Conservation (phyloP, 1,284 basidiomycete species). For the Marasmius tenuissimus region DNA sequence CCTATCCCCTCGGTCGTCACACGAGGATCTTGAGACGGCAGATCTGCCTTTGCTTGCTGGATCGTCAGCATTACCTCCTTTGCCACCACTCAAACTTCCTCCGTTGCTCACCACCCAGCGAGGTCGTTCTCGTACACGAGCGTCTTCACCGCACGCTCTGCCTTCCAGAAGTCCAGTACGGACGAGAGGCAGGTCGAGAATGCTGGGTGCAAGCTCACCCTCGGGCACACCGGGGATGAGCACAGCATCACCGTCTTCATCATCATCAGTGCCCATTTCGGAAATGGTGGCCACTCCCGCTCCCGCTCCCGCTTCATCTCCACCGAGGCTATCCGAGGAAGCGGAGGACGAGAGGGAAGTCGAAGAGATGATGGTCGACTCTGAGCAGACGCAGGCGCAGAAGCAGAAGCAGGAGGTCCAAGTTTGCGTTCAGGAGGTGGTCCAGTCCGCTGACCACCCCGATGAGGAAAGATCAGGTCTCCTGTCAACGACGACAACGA, state of each 20-base stretch:
- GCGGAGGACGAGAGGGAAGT: not conserved
- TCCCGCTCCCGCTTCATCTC: not conserved
- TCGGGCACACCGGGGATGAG: not conserved
- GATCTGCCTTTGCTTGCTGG: not conserved
- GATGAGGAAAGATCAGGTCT: not conserved
- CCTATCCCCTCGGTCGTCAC: not conserved
- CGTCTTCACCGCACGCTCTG: not conserved
- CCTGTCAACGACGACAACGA: not conserved
- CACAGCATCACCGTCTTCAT: too few relatives aligned
- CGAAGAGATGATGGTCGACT: not conserved
- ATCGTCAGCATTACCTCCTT: not conserved
- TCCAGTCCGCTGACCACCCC: not conserved
- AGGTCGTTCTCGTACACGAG: not conserved
- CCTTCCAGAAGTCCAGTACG: conserved; percentile 1
- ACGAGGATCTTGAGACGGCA: not conserved
- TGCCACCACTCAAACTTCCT: not conserved
- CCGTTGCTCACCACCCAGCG: not conserved
- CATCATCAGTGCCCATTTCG: too few relatives aligned
- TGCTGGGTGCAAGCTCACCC: not conserved
- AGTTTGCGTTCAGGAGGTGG: not conserved
- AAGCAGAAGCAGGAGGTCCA: not conserved
- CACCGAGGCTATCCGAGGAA: not conserved
- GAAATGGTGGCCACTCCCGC: not conserved
- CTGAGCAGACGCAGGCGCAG: not conserved
- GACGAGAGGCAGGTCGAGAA: not conserved